These are phyloP conservation scores for Pyricularia sp. DNA, from an alignment of 2,329 filamentous ascomycete genomes.

Conservation along the genomic window DNA sequence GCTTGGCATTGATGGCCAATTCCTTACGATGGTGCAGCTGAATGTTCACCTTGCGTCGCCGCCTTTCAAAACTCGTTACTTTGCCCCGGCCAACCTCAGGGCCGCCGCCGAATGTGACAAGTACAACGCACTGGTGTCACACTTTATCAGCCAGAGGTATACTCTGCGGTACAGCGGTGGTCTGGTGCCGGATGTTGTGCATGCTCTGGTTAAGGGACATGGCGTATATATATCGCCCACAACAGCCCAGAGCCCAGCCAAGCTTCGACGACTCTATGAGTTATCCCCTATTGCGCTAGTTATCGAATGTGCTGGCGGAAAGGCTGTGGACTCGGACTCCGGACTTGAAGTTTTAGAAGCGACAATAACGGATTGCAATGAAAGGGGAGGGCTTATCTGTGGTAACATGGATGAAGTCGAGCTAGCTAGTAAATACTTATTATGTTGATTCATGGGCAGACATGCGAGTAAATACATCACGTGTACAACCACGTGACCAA, in stretches of 20 bases:
- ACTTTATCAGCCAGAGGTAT: conserved; percentile 43
- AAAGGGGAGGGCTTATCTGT: conserved; percentile 40
- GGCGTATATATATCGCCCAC: conserved; percentile 52
- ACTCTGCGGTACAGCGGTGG: conserved; percentile 53
- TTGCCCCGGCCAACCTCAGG: conserved; percentile 53
- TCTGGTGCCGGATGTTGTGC: conserved; percentile 51
- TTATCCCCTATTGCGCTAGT: conserved; percentile 50
- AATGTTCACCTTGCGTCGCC: conserved; percentile 26
- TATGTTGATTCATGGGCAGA: too few species aligned
- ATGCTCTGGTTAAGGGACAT: conserved; percentile 50
- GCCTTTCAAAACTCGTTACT: conserved; percentile 43
- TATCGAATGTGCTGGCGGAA: conserved; percentile 49
- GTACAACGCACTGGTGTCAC: conserved; percentile 39
- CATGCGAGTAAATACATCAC: too few species aligned
- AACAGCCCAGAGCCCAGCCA: conserved; percentile 39
- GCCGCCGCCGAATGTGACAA: conserved; percentile 38
- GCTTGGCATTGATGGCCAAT: conserved; percentile 29
- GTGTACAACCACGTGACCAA: too few species aligned
- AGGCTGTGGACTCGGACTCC: conserved; percentile 38
- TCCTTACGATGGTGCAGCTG: conserved; percentile 25
- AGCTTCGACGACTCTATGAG: conserved; percentile 50
- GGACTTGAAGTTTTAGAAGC: conserved; percentile 31
- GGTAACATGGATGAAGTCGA: conserved; percentile 41
- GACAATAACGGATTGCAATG: conserved; percentile 31
- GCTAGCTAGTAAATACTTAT: not conserved